Conservation (phyloP, 202 grass and related monocot species). For the Schoenoplectus tabernaemontani region DNA sequence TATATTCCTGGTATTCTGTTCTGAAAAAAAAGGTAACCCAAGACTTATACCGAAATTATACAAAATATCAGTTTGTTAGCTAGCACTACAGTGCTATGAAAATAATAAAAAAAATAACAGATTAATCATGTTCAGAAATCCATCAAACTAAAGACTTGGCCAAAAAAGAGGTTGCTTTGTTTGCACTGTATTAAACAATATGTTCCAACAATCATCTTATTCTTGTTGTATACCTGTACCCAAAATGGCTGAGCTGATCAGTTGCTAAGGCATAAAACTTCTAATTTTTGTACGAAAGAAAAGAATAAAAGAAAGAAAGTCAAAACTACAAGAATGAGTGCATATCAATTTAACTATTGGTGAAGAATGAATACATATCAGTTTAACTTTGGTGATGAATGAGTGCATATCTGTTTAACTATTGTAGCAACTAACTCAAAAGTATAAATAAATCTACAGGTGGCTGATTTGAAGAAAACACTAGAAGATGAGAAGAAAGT, state of each 20-base stretch:
- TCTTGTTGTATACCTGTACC: background rate
- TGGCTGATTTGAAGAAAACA: conserved; percentile 49
- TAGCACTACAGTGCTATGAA: background rate
- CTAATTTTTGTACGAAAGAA: background rate
- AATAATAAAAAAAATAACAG: background rate
- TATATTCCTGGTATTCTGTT: too few species aligned
- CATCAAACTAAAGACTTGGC: background rate
- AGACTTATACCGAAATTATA: background rate
- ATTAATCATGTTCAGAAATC: background rate
- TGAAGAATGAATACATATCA: too few species aligned
- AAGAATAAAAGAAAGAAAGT: background rate
- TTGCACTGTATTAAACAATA: background rate
- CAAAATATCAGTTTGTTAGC: background rate
- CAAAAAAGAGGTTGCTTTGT: background rate
- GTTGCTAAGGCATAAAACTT: background rate
- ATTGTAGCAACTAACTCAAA: background rate
- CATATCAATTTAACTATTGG: too few species aligned
- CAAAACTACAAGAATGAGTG: background rate
- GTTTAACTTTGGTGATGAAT: background rate
- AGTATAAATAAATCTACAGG: conserved; percentile 28
- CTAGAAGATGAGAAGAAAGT: conserved; percentile 60
- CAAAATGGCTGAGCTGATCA: background rate
- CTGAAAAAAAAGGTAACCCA: too few species aligned
- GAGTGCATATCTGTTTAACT: background rate
- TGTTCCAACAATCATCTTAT: too few species aligned